Percentiles rank a stretch among this genome's conserved stretches.
phyloP scores from a whole-genome alignment of 129 eudicot genomes.

The Centella asiatica region DNA sequence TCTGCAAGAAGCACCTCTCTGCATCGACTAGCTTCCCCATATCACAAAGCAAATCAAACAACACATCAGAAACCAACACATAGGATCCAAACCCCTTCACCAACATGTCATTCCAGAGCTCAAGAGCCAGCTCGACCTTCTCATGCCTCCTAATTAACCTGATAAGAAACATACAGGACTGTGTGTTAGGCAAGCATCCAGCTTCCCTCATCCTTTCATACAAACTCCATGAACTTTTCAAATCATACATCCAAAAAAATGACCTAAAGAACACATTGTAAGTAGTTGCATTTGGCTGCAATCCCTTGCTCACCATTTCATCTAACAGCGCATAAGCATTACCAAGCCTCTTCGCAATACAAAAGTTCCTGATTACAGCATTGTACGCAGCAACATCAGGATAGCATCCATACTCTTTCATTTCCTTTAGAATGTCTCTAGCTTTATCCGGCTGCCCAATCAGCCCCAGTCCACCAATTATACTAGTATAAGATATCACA shows the following conservation, averaged over 20 bases:
- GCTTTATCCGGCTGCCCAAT: conserved; percentile 64
- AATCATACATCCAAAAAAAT: conserved; percentile 39
- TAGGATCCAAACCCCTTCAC: conserved; percentile 58
- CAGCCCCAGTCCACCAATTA: conserved; percentile 62
- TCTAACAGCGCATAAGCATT: conserved; percentile 40
- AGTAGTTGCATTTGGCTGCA: conserved; percentile 52
- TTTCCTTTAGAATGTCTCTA: conserved; percentile 44
- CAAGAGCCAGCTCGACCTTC: conserved; percentile 50
- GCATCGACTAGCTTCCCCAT: conserved; percentile 50
- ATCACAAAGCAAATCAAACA: conserved; percentile 52
- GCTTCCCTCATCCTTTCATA: conserved; percentile 43
- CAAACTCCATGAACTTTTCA: conserved; percentile 45
- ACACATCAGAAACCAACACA: conserved; percentile 41
- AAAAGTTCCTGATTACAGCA: conserved; percentile 51
- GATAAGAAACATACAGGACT: conserved; percentile 54
- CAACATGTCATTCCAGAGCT: conserved; percentile 65
- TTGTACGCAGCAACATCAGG: conserved; percentile 66
- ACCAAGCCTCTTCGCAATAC: conserved; percentile 50
- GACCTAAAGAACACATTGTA: conserved; percentile 49
- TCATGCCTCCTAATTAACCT: conserved; percentile 49
- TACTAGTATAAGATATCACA: conserved; percentile 49
- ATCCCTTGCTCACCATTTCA: conserved; percentile 44
- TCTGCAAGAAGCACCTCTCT: conserved; percentile 58
- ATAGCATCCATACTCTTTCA: conserved; percentile 54
- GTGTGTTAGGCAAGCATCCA: conserved; percentile 57